Evolutionary conservation across 768 basidiomycete species (phyloP).

Genomic region (Naematelia aurantialba): DNA sequence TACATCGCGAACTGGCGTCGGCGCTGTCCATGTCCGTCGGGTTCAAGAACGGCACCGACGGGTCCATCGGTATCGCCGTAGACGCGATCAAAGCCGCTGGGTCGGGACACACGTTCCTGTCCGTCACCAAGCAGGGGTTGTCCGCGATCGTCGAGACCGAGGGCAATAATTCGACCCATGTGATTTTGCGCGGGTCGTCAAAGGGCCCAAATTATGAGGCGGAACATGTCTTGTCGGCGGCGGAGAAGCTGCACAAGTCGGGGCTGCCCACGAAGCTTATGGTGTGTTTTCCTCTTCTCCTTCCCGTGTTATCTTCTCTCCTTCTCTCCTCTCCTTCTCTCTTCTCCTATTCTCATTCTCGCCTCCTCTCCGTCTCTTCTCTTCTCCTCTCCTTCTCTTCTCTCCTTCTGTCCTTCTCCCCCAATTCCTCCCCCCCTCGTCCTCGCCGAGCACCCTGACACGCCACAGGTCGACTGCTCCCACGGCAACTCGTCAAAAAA

Average conservation of each 20-base stretch:
- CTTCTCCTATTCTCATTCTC: not conserved
- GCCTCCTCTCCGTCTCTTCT: too few relatives aligned
- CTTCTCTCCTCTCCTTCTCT: not conserved
- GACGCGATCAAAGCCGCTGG: slow-evolving; percentile 93
- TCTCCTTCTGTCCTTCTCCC: too few relatives aligned
- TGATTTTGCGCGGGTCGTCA: slow-evolving; percentile 87
- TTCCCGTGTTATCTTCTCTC: too few relatives aligned
- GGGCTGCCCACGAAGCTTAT: slow-evolving; percentile 76
- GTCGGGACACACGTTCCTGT: slow-evolving; percentile 88
- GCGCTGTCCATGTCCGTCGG: slow-evolving; percentile 91
- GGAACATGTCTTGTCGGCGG: slow-evolving; percentile 72
- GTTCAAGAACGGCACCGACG: slow-evolving; percentile 98
- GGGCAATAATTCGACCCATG: slow-evolving; percentile 84
- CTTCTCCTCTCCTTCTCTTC: too few relatives aligned
- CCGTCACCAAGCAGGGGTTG: slow-evolving; percentile 88
- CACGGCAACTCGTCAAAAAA: slow-evolving; percentile 97
- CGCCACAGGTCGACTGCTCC: slow-evolving; percentile 51
- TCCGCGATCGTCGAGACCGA: slow-evolving; percentile 77
- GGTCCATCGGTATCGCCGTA: slow-evolving; percentile 81
- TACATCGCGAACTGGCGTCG: slow-evolving; percentile 50
- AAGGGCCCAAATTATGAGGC: slow-evolving; percentile 84
- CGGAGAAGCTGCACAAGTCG: slow-evolving; percentile 72
- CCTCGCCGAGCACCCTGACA: too few relatives aligned
- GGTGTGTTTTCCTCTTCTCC: slow-evolving; percentile 56
- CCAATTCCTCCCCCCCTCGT: too few relatives aligned